Evolutionary conservation across 2,329 filamentous ascomycete species (phyloP).

Genomic region (Pseudogymnoascus sp.): DNA sequence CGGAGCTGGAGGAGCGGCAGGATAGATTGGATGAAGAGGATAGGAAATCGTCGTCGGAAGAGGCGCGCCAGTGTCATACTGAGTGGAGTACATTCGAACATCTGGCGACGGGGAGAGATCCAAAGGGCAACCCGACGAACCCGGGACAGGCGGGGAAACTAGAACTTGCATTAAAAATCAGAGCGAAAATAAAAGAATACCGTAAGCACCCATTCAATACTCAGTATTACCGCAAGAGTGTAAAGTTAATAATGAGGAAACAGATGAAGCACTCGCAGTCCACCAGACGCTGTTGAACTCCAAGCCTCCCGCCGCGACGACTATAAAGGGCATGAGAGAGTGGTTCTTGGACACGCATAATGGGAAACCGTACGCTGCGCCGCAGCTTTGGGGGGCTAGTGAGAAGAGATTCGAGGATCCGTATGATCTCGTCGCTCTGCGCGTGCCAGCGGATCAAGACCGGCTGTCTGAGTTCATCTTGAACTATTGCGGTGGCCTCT

Average conservation of each 20-base stretch:
- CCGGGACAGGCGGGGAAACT: slow-evolving; percentile 10
- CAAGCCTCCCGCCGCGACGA: slow-evolving; percentile 12
- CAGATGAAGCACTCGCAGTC: slow-evolving; percentile 17
- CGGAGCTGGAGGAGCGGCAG: slow-evolving; percentile 9
- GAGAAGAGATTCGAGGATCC: slow-evolving; percentile 14
- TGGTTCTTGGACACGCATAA: slow-evolving; percentile 17
- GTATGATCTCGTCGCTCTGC: slow-evolving; percentile 24
- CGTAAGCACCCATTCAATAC: slow-evolving; percentile 13
- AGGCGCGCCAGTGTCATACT: slow-evolving; percentile 12
- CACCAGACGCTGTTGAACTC: slow-evolving; percentile 16
- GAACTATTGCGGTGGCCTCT: slow-evolving; percentile 20
- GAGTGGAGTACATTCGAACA: slow-evolving; percentile 15
- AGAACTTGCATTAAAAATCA: slow-evolving; percentile 15
- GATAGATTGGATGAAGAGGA: slow-evolving; percentile 15
- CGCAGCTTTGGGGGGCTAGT: slow-evolving; percentile 21
- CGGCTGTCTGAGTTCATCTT: slow-evolving; percentile 25
- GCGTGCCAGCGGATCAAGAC: slow-evolving; percentile 21
- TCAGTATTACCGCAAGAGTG: no score
- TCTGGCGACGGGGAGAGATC: background rate
- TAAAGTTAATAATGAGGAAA: background rate
- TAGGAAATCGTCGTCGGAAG: slow-evolving; percentile 4
- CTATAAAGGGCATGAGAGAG: slow-evolving; percentile 17
- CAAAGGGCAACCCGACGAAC: background rate
- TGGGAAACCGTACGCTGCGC: background rate
- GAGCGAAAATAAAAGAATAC: slow-evolving; percentile 16